phyloP scores from a whole-genome alignment of 345 rosid genomes.

The Populus simonii region DNA sequence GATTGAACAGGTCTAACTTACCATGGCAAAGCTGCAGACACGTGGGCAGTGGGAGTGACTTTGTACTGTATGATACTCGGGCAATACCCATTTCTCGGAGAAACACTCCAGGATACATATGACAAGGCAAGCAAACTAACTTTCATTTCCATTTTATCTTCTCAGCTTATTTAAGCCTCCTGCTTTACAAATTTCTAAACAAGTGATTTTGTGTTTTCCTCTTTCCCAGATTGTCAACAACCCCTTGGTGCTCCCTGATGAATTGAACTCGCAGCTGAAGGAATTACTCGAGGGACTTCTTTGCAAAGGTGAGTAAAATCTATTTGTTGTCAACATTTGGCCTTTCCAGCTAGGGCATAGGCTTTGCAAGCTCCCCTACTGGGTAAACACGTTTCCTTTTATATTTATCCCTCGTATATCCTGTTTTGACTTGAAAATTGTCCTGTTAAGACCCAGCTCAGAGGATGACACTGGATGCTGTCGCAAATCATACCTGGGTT shows the following conservation, averaged over 20 bases:
- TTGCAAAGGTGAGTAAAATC: slow-evolving; percentile 63
- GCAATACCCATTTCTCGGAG: slow-evolving; percentile 89
- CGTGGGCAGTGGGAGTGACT: slow-evolving; percentile 96
- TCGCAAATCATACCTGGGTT: slow-evolving; percentile 76
- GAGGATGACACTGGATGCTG: slow-evolving; percentile 70
- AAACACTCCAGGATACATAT: slow-evolving; percentile 89
- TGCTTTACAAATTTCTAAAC: neutral
- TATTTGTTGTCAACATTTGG: neutral
- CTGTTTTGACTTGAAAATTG: slow-evolving; percentile 7
- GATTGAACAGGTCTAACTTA: slow-evolving; percentile 69
- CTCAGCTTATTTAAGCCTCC: neutral
- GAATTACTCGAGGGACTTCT: slow-evolving; percentile 82
- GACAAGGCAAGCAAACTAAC: slow-evolving; percentile 63
- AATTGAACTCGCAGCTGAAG: slow-evolving; percentile 62
- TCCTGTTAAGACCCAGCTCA: slow-evolving; percentile 59
- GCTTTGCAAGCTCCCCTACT: neutral
- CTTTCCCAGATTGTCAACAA: slow-evolving; percentile 67
- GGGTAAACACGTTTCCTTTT: neutral
- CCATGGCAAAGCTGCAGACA: slow-evolving; percentile 87
- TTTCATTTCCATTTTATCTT: neutral
- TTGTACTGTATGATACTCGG: slow-evolving; percentile 85
- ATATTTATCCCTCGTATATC: neutral
- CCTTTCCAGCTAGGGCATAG: neutral
- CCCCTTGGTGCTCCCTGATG: slow-evolving; percentile 61
- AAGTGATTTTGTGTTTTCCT: neutral